phyloP scores from a whole-genome alignment of 2,329 filamentous ascomycete genomes.

The Sordariomycetes sp. region DNA sequence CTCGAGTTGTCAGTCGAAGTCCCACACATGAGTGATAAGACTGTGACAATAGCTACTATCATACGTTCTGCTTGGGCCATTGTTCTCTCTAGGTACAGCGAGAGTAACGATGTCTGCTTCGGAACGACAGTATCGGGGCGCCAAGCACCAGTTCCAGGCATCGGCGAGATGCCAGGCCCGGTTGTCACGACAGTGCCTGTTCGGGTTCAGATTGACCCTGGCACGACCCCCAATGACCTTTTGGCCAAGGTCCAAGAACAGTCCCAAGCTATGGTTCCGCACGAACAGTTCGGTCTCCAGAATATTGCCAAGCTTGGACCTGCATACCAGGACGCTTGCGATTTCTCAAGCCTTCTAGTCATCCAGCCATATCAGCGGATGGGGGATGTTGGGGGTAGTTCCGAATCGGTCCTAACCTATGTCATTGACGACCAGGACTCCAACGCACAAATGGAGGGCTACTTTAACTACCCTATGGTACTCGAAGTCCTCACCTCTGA shows the following conservation, averaged over 20 bases:
- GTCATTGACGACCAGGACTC: neutral
- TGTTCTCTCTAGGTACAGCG: constrained; percentile 7
- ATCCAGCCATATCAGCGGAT: constrained; percentile 7
- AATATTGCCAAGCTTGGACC: constrained; percentile 6
- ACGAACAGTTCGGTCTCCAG: constrained; percentile 8
- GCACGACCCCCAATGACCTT: constrained; percentile 6
- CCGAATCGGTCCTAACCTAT: neutral
- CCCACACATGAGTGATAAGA: neutral
- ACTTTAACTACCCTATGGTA: constrained; percentile 3
- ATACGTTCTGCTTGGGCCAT: constrained; percentile 11
- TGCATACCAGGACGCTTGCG: constrained; percentile 5
- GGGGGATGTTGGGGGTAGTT: neutral
- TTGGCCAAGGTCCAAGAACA: constrained; percentile 9
- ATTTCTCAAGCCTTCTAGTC: constrained; percentile 8
- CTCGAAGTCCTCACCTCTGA: neutral
- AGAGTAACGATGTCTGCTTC: constrained; percentile 10
- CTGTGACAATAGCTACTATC: constrained; percentile 10
- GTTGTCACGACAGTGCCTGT: constrained; percentile 11
- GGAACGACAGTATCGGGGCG: constrained; percentile 12
- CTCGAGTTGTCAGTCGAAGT: neutral
- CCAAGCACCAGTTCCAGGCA: constrained; percentile 10
- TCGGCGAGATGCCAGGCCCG: constrained; percentile 11
- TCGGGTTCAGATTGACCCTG: constrained; percentile 2
- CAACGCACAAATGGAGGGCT: constrained; percentile 2
- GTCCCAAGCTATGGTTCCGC: constrained; percentile 1